Evolutionary conservation across 768 basidiomycete species (phyloP), one percentile per base, ranked within the genome.

Genomic region (Nidularia sp.): DNA sequence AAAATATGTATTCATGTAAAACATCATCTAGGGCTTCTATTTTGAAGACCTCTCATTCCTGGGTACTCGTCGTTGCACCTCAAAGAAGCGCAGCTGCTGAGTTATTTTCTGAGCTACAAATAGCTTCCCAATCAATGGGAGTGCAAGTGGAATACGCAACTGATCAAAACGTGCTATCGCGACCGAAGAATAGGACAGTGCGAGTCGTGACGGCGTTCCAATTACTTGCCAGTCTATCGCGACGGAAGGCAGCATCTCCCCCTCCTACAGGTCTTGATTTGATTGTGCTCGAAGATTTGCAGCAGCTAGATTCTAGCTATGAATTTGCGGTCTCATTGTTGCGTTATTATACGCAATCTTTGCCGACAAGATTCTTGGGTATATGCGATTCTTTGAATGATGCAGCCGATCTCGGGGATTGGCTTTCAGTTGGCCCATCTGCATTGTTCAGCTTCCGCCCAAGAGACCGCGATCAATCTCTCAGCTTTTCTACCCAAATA

Each of bases 271-370:
- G 72, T 42, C 74, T 93, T 18, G 72, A 78, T 55, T 65, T 96
- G 34, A 81, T 95, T 33, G 62, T 98, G 3, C 87, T 88, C 54
- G 94, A 98, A 56, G 86, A 88, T 59, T 70, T 99, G 13, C 90
- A 98, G 59, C 81, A 89, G 32, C 74, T 99, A 50, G 85, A 93
- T 63, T 70, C 84, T 13, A 68, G 71, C 2, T 97, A 95, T 68
- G 97, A 99, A 64, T 77, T 97, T 3, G 83, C 78, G 4, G 62
- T 96, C n/a, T 82, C 93, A 2, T 70, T 88, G 5, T 74, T 92
- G 5, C 79, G 86, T 15, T 78, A 84, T 43, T 76, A 81, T 8
- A 83, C 84, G 4, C 84, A 87, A 59, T 69, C 76, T 2, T 71
- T 70, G 15, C 77, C 82, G 0, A 83, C 84, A 4, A 84, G 97